Base-by-base conservation (phyloP, 2,329 filamentous ascomycete genomes). In the Penicillium capsulatum region DNA sequence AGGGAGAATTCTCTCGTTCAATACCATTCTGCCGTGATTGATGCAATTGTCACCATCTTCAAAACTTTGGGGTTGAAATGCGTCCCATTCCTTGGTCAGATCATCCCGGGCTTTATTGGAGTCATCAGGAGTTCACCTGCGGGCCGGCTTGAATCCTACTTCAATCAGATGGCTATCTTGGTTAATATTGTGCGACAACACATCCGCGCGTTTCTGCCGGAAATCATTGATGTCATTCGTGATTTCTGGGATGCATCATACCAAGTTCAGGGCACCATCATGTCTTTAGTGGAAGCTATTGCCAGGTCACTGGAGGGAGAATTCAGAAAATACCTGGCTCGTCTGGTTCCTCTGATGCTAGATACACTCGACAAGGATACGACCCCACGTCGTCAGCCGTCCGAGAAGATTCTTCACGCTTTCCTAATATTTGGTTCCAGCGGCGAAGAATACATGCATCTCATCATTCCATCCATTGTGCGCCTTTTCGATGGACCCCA, bases 21-120 rank as follows among this genome's bases (percentile, higher is more conserved):
- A 57, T 91, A 95, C 55, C 94, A 98, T 58, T 91, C 89, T 3
- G 81, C 84, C 8, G 91, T 97, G 10, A 92, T 98, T 36, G 92
- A 97, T 63, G 92, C 92, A 4, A 94, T 98, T 55, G 97, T 98
- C 82, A 95, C 88, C 54, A 98, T 98, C 43, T 98, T 98, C 68
- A 86, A 92, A 54, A 98, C 94, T 0, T 76, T 98, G 45, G 92
- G 92, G 2, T 71, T 98, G 54, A 95, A 97, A 62, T 98, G 92
- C 61, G 91, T 98, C 7, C 86, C 88, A 0, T 98, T 97, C 65
- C 78, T 98, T 1, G 85, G 86, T 45, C 84, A 92, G 45, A 96
- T 98, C 45, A 86, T 98, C 20, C 92, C 94, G 0, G 92, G 89
- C 0, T 98, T 98, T 59, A 76, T 98, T 29, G 75, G 80, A 11